Evolutionary conservation across 208 protist species (phyloP), one percentile per base, ranked within the genome.

Genomic region (Wallacemonas rigidus): DNA sequence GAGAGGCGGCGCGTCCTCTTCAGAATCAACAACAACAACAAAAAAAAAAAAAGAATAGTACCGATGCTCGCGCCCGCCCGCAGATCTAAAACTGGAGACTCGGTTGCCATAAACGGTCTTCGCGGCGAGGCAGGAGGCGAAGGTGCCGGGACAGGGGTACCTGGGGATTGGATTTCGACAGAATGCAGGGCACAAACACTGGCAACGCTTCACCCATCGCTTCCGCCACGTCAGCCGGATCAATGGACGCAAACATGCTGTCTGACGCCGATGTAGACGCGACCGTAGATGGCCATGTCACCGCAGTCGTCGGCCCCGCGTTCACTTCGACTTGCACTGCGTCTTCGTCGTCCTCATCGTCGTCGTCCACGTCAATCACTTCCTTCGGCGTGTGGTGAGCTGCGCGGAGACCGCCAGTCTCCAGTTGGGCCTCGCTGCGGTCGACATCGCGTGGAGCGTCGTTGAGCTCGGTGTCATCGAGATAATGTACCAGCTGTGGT

Each of bases 101-200:
- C 2, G 84, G 68, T 73, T 95, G 90, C 83, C 85, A 95, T 15
- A 95, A 78, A 12, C 83, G 72, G 72, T 92, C 86, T 38, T 89
- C 85, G 7, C 87, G 87, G n/a, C 85, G 75, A 9, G 90, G 90
- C 39, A 95, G 80, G 36, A 95, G 78, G 26, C 81, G 87, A 38
- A 88, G 15, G 56, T 87, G 79, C 17, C 68, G 2, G 53, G 17
- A 36, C 7, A 35, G 60, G n/a, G 60, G 4, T 3, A 17, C 40
- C 9, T 44, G 43, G 9, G 3, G 3, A 35, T 38, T 26, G 3
- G 60, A 17, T n/a, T 65, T 65, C n/a, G 60, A 12, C 5, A 65
- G 12, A 50, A 65, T 45, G 60, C 8, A 48, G n/a, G 60, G 43
- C 60, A 65, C 38, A 50, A 65, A 65, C 14, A 65, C 60, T 11